Evolutionary conservation across 2,329 filamentous ascomycete species (phyloP).

Genomic region (Alternaria burnsii): DNA sequence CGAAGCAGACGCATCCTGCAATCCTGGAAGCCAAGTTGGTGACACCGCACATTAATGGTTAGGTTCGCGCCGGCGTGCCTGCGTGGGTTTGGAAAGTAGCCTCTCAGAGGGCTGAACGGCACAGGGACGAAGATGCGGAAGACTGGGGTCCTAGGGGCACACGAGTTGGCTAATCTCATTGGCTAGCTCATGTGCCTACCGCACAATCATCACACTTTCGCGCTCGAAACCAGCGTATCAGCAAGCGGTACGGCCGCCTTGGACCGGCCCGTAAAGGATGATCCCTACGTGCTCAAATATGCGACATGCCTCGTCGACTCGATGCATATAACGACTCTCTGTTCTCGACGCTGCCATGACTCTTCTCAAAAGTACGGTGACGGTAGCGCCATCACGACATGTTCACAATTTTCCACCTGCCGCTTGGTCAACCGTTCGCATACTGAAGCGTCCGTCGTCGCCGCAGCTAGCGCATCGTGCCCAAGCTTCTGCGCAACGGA

Average conservation of each 20-base stretch:
- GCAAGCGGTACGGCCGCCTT: slow-evolving; percentile 26
- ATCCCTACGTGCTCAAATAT: slow-evolving; percentile 20
- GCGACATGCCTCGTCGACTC: slow-evolving; percentile 19
- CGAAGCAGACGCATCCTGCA: slow-evolving; percentile 36
- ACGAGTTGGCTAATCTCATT: slow-evolving; percentile 21
- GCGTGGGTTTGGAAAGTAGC: slow-evolving; percentile 39
- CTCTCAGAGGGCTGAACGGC: slow-evolving; percentile 34
- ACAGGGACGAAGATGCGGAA: slow-evolving; percentile 34
- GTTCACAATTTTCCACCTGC: slow-evolving; percentile 3
- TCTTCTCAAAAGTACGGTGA: slow-evolving; percentile 25
- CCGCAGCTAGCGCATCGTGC: slow-evolving; percentile 10
- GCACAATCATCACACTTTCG: slow-evolving; percentile 38
- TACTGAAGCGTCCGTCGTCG: not conserved
- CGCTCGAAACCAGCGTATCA: slow-evolving; percentile 28
- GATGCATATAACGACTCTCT: slow-evolving; percentile 26
- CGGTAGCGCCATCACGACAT: slow-evolving; percentile 24
- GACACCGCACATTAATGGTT: slow-evolving; percentile 42
- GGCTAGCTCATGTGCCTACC: slow-evolving; percentile 18
- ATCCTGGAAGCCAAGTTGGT: slow-evolving; percentile 45
- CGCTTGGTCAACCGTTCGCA: slow-evolving; percentile 16
- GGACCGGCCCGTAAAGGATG: slow-evolving; percentile 39
- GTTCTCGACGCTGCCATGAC: slow-evolving; percentile 14
- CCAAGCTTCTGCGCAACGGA: slow-evolving; percentile 27
- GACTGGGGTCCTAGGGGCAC: slow-evolving; percentile 32
- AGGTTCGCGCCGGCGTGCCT: slow-evolving; percentile 49